Evolutionary conservation across 306 rosid species (phyloP).

Genomic region (Medicago ruthenica): DNA sequence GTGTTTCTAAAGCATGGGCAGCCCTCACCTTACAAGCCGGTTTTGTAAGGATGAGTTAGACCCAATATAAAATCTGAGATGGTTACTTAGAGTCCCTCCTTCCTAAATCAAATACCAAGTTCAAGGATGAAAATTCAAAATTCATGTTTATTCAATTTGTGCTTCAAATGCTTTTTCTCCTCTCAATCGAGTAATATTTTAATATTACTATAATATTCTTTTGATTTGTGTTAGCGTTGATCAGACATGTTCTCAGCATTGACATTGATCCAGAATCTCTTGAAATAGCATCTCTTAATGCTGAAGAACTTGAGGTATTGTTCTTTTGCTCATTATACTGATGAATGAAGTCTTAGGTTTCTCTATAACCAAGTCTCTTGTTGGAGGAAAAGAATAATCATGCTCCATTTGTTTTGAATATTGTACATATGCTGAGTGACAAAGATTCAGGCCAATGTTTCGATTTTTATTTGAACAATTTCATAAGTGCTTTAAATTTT

Average conservation of each 20-base stretch:
- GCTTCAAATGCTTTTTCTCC: no score
- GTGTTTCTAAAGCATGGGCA: no score
- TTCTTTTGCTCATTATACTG: conserved; percentile 28
- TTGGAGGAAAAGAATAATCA: conserved; percentile 6
- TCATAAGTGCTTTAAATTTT: conserved; percentile 6
- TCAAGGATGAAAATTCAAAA: no score
- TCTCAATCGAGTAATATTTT: not conserved
- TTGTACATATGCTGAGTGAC: conserved; percentile 4
- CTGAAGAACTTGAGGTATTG: conserved; percentile 86
- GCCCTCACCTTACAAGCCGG: no score
- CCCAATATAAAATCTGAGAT: no score
- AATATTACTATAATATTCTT: conserved; percentile 34
- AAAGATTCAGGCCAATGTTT: conserved; percentile 16
- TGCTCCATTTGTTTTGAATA: conserved; percentile 32
- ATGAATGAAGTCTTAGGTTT: conserved; percentile 33
- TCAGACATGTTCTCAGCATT: conserved; percentile 87
- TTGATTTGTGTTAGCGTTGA: conserved; percentile 51
- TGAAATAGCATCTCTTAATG: conserved; percentile 78
- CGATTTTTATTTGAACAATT: conserved; percentile 14
- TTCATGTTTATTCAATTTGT: no score
- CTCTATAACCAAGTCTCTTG: conserved; percentile 3
- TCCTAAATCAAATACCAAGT: conserved; percentile 14
- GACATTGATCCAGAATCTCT: conserved; percentile 93
- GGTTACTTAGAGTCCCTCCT: conserved; percentile 14
- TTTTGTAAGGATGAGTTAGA: no score